phyloP scores from a whole-genome alignment of 805 yeast species.

The Kuraishia hungarica region DNA sequence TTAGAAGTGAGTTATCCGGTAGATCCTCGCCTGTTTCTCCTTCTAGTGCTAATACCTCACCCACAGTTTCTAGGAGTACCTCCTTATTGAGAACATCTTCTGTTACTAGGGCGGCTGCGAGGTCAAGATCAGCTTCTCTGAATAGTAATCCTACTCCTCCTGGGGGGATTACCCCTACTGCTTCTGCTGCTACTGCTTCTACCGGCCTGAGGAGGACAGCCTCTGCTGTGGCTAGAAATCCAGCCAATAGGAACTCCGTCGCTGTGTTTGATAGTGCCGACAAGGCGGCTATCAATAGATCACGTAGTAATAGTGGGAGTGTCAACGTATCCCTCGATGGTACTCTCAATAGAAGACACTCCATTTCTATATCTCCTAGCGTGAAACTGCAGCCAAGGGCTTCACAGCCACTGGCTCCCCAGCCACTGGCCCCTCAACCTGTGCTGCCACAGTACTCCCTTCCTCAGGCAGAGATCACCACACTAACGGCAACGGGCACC shows the following conservation, averaged over 20 bases:
- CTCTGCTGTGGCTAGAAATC: not conserved
- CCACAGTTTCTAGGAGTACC: slow-evolving; percentile 8
- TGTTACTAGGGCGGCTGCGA: slow-evolving; percentile 5
- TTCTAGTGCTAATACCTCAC: not conserved
- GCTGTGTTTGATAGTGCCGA: not conserved
- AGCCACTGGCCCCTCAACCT: too few relatives aligned
- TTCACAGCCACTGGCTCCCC: not conserved
- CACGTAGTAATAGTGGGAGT: not conserved
- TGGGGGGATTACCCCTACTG: not conserved
- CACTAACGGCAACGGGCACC: not conserved
- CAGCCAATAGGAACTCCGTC: not conserved
- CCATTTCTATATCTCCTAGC: not conserved
- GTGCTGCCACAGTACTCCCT: not conserved
- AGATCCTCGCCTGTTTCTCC: not conserved
- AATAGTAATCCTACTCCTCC: not conserved
- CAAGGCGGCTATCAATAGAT: not conserved
- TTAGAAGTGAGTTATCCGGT: slow-evolving; percentile 11
- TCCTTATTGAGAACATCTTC: slow-evolving; percentile 5
- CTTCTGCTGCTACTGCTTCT: not conserved
- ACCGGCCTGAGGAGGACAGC: slow-evolving; percentile 1
- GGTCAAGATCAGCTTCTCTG: slow-evolving; percentile 7
- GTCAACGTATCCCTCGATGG: too few relatives aligned
- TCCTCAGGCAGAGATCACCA: not conserved
- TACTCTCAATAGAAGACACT: not conserved
- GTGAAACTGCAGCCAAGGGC: not conserved